Evolutionary conservation across 495 filamentous ascomycete species (phyloP).

Genomic region (Penicillium odoratum): DNA sequence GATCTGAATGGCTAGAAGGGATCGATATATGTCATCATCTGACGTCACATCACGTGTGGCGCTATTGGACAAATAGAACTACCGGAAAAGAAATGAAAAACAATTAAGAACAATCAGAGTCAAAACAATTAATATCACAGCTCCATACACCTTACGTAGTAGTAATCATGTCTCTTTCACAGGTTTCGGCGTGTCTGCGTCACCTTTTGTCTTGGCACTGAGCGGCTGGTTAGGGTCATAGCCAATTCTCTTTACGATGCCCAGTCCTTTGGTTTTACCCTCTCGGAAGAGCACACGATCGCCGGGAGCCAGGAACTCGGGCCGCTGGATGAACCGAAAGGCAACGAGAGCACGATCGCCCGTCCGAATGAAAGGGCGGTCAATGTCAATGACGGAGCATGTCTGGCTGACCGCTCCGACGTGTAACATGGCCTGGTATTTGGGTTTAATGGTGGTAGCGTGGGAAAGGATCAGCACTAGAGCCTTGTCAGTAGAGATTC

Average conservation of each 20-base stretch:
- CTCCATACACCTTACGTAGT: neutral
- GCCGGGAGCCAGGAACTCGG: conserved; percentile 86
- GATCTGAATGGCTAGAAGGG: conserved; percentile 1
- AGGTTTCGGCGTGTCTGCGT: neutral
- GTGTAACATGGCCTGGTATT: conserved; percentile 98
- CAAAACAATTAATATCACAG: neutral
- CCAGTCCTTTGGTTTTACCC: conserved; percentile 91
- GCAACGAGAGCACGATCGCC: conserved; percentile 90
- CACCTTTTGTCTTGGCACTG: conserved; percentile 33
- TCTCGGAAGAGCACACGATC: conserved; percentile 93
- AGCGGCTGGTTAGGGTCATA: conserved; percentile 71
- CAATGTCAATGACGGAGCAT: conserved; percentile 95
- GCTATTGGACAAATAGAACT: neutral
- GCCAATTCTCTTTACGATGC: conserved; percentile 88
- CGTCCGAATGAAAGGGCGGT: conserved; percentile 91
- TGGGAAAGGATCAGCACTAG: conserved; percentile 90
- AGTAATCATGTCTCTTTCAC: conserved; percentile 2
- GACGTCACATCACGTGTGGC: conserved; percentile 28
- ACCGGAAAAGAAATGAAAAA: neutral
- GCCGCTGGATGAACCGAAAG: conserved; percentile 93
- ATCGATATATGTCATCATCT: conserved; percentile 22
- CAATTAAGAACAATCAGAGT: neutral
- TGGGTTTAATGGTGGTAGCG: conserved; percentile 97
- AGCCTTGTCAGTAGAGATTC: conserved; percentile 15
- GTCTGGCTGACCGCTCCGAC: conserved; percentile 95